phyloP scores from a whole-genome alignment of 1,284 basidiomycete species.

The Sanghuangporus baumii region DNA sequence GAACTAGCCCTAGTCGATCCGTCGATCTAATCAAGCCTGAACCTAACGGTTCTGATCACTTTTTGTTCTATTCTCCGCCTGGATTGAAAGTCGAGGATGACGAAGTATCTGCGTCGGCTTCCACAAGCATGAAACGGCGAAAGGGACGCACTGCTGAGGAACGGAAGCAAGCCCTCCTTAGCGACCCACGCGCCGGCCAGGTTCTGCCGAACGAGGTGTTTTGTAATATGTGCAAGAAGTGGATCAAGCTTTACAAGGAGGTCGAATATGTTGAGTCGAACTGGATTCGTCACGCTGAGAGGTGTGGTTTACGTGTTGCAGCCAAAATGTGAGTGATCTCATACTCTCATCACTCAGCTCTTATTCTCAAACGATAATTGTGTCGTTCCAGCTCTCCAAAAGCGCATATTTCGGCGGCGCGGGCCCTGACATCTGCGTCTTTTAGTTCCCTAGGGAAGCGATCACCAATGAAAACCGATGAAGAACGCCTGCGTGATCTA shows the following conservation, averaged over 20 bases:
- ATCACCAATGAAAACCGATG: not conserved
- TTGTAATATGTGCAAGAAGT: slow-evolving; percentile 16
- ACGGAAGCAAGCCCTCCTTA: slow-evolving; percentile 2
- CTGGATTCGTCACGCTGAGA: slow-evolving; percentile 16
- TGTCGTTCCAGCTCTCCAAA: not conserved
- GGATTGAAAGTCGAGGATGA: not conserved
- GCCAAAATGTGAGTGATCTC: not conserved
- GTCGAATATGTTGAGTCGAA: slow-evolving; percentile 17
- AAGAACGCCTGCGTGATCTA: slow-evolving; percentile 33
- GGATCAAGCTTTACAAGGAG: slow-evolving; percentile 18
- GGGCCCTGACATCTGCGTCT: not conserved
- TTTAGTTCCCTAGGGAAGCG: not conserved
- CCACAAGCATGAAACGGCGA: slow-evolving; percentile 6
- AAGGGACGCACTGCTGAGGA: slow-evolving; percentile 14
- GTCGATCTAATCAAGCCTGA: not conserved
- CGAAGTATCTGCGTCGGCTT: not conserved
- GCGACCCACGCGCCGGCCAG: slow-evolving; percentile 12
- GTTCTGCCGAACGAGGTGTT: slow-evolving; percentile 15
- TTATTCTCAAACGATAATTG: not conserved
- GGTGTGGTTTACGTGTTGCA: slow-evolving; percentile 7
- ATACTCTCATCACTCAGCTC: not conserved
- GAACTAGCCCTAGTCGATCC: not conserved
- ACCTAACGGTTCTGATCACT: not conserved
- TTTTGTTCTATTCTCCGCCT: not conserved
- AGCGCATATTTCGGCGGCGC: not conserved